Base-by-base conservation (phyloP, 2,329 filamentous ascomycete species). In the Ophiocordyceps unilateralis region DNA sequence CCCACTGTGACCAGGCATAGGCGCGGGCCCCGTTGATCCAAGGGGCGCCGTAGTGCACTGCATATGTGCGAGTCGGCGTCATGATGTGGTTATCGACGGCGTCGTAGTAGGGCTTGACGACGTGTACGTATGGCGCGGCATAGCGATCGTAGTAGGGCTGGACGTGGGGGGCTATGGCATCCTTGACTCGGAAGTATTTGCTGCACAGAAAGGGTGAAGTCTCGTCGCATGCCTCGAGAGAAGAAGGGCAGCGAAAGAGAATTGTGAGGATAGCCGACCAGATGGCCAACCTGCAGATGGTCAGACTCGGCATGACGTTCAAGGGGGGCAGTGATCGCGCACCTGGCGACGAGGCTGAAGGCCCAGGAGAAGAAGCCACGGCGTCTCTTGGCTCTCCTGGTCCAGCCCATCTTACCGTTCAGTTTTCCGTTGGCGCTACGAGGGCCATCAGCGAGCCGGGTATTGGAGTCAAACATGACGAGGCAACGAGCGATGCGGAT, bases 241-340 rank as follows among this genome's bases (percentile, higher is more conserved):
- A 76, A 3, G 78, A 67, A 12, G 89, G 89, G 59, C 89, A 98
- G 47, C 81, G 76, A 58, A 98, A 83, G 46, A 89, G 63, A 44
- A 91, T 66, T 21, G 83, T 91, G 47, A 87, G 61, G 49, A 96
- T 78, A 30, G 79, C 72, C 58, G 91, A 93, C 89, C 89, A 98
- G 19, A 85, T 81, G 45, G 80, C 60, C 39, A 95, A 60, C 54
- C 89, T 89, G 48, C 4, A 22, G 28, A 43, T 24, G 19, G 28
- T 17, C 4, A 28, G 19, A 17, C 8, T 7, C n/a, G 7, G n/a
- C 11, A 10, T 34, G 22, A 19, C 37, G 20, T 12, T 17, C 9
- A 22, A 22, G 28, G 19, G 23, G 20, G 40, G 5, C 22, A 5
- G n/a, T n/a, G n/a, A n/a, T n/a, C 23, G 17, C 28, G 37, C 65